Evolutionary conservation across 257 asterid species (phyloP), one percentile per base, ranked within the genome.

Genomic region (Verbascum thapsus): DNA sequence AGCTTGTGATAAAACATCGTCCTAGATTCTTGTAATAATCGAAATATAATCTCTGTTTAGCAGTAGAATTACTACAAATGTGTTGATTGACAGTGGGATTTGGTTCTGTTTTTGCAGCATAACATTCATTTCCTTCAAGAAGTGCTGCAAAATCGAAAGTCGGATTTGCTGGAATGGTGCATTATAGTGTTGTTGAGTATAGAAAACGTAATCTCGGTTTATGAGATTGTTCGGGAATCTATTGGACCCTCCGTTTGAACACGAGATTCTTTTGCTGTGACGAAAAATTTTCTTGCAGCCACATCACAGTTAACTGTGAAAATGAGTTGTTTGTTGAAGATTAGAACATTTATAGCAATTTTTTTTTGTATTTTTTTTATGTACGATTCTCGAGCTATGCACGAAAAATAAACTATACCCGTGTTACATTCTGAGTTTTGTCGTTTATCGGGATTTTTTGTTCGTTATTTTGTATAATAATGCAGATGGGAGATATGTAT

Each of bases 61-160:
- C 11, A 20, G 9, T 20, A 18, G 8, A 38, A 3, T 7, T 42
- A 22, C 26, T 9, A 6, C 5, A 5, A 26, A 1, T 26, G 2
- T 1, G 32, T 26, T 6, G 23, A 59, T 8, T 53, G 48, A 60
- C 5, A 13, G 6, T 2, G 63, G 19, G 32, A 35, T 38, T 26
- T 45, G 49, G 55, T 60, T 65, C n/a, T 39, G 38, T 26, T 12
- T 10, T 9, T 76, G 90, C 97, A 92, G 99, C 99, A 92, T 64
- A 92, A 92, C 82, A 90, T 92, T 58, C 97, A 92, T 79, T 92
- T 92, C 79, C 97, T 92, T 50, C 99, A 89, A 78, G 97, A 90
- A 82, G 97, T 86, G 63, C 97, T 92, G 45, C 99, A 89, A 70
- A 92, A 92, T 64, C 68, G 97, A 16, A 90, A 87, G 60, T 85